Evolutionary conservation across 2,329 filamentous ascomycete genomes (phyloP), one percentile per base, ranked within the genome.

Genomic region (Fusarium nematophilum): DNA sequence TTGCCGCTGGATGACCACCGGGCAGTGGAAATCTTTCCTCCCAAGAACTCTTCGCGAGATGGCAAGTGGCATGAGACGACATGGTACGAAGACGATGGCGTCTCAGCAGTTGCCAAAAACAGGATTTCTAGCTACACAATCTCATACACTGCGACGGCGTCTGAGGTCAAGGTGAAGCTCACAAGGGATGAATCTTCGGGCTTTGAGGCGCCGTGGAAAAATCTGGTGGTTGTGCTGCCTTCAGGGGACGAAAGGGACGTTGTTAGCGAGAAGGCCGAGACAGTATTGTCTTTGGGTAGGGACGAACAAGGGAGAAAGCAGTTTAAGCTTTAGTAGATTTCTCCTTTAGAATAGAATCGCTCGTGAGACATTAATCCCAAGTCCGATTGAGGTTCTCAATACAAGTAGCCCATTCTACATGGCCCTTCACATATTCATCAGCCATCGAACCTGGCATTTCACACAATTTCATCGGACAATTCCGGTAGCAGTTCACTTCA

Each of bases 11-110:
- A 80, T 21, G 77, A 80, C 59, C 78, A 73, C 62, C 72, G 78
- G 4, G 77, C 71, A 0, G 70, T 79, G 0, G 78, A 80, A 61
- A 76, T 81, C 17, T 79, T 79, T 59, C 78, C 78, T 0, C 73
- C 76, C 0, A 68, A 9, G 43, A 40, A 15, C 21, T 4, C 21
- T 21, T 47, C 53, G 1, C 57, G 58, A 3, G 40, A 50, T 11
- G 62, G 57, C 6, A 69, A 67, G 37, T 69, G 65, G 64, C 73
- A 72, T 9, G 62, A 67, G 44, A 72, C 53, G 1, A 54, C 53
- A 0, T 79, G 76, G 76, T 72, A 72, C 23, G 76, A 79, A 51
- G 76, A 78, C 17, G 75, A 79, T 10, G 76, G 76, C 5, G 69
- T 77, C 2, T 70, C 75, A 0, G 42, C 66, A 0, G 68, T 55